Percentiles rank a stretch among this genome's conserved stretches.
Evolutionary conservation across 805 yeast species (phyloP).

Genomic region (Teunomyces lycoperdinae): DNA sequence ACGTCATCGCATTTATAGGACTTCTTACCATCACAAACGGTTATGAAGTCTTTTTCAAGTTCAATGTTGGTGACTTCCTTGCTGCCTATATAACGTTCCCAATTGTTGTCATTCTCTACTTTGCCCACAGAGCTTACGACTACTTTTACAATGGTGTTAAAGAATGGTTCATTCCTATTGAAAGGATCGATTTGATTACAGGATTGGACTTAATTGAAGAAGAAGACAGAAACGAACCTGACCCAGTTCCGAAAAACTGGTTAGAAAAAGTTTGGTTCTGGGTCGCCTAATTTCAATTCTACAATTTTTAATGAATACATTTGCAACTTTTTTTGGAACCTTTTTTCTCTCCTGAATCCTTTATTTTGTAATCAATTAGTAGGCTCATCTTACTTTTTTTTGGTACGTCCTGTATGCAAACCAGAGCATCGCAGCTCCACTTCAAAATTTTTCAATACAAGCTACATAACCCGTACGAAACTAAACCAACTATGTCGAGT

Average conservation of each 20-base stretch:
- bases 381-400: neutral
- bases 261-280: conserved; percentile 48
- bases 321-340: neutral
- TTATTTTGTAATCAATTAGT: no score
- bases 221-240: conserved; percentile 40
- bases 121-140: conserved; percentile 55
- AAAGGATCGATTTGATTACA: conserved; percentile 57
- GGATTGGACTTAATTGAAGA: conserved; percentile 62
- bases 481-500: conserved; percentile 39
- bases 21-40: conserved; percentile 70
- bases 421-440: conserved; percentile 3
- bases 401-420: neutral
- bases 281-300: conserved; percentile 33
- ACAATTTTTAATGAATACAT: neutral
- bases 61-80: conserved; percentile 55
- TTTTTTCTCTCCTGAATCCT: neutral
- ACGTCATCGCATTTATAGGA: conserved; percentile 47
- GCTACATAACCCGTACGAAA: neutral
- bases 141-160: conserved; percentile 23
- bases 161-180: conserved; percentile 47
- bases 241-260: conserved; percentile 38
- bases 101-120: conserved; percentile 48
- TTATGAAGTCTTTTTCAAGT: conserved; percentile 61
- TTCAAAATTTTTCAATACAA: conserved; percentile 1
- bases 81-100: conserved; percentile 74